These are phyloP conservation scores for Smallanthus sonchifolius DNA, from an alignment of 129 eudicot species.

Conservation along the genomic window DNA sequence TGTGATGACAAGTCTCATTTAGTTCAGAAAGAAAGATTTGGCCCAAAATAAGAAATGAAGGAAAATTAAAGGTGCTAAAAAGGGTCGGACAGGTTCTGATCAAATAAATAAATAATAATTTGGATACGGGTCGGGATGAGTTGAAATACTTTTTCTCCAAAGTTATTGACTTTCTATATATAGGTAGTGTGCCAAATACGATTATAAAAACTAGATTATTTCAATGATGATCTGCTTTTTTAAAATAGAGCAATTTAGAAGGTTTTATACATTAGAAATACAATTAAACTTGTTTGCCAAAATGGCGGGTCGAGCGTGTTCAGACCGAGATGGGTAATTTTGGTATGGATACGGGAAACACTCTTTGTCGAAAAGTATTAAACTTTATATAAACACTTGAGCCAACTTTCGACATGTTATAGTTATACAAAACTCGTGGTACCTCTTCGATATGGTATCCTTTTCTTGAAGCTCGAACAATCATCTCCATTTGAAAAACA, in stretches of 20 bases:
- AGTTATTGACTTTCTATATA: neutral
- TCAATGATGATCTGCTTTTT: neutral
- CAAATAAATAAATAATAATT: neutral
- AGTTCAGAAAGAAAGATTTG: neutral
- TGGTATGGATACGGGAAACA: neutral
- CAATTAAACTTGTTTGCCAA: neutral
- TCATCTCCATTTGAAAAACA: constrained; percentile 93
- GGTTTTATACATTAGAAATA: neutral
- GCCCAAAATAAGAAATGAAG: too few species aligned
- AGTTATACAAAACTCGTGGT: neutral
- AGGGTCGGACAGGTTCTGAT: neutral
- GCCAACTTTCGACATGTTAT: neutral
- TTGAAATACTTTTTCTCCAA: neutral
- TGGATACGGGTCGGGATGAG: neutral
- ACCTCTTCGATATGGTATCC: constrained; percentile 94
- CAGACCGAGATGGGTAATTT: neutral
- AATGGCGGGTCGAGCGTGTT: neutral
- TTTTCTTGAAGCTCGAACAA: constrained; percentile 90
- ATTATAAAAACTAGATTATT: too few species aligned
- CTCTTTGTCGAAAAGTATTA: neutral
- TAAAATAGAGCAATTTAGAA: neutral
- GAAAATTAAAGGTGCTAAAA: neutral
- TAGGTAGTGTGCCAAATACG: neutral
- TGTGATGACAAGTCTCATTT: neutral
- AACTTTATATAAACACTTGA: neutral